Evolutionary conservation across 139 green algal species (phyloP), one percentile per base, ranked within the genome.

Genomic region (Spirogloea muscicola): DNA sequence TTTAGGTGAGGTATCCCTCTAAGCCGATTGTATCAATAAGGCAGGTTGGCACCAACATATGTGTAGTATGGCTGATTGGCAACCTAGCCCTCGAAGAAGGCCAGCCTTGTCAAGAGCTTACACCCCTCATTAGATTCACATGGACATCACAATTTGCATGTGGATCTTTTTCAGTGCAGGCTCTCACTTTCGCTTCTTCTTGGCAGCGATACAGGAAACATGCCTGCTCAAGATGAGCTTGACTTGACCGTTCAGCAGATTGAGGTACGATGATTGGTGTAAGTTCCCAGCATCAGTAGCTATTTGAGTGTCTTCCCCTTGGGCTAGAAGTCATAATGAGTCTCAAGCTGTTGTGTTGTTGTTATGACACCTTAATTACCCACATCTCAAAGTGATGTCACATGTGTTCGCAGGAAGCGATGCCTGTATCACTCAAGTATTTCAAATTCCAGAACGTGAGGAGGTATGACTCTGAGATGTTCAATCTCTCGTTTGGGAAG

Each of bases 401-500:
- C 16, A 5, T 68, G 5, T 25, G 5, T 9, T n/a, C 29, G 25
- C 49, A 67, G 49, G 51, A 81, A 49, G 78, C 42, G 3, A 82
- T 80, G 44, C 40, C 64, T 37, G 74, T 75, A 44, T 69, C 38
- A 71, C 77, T 83, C 55, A 73, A 84, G 51, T 84, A 84, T 31
- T 89, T 94, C 3, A 94, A 94, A 74, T 94, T 94, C 58, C 83
- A 87, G 51, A 84, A 68, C 39, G 88, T 95, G 13, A 88, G 83
- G 29, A 79, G 68, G 1, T 64, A 92, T 16, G 85, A 66, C 33
- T n/a, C n/a, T n/a, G n/a, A n/a, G n/a, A n/a, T n/a, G n/a, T n/a
- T n/a, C n/a, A n/a, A n/a, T n/a, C n/a, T n/a, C n/a, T n/a, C n/a
- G n/a, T n/a, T n/a, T n/a, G n/a, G n/a, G n/a, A n/a, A n/a, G n/a